Base-by-base conservation (phyloP, 2,329 filamentous ascomycete genomes). In the Phialemoniopsis sp. region DNA sequence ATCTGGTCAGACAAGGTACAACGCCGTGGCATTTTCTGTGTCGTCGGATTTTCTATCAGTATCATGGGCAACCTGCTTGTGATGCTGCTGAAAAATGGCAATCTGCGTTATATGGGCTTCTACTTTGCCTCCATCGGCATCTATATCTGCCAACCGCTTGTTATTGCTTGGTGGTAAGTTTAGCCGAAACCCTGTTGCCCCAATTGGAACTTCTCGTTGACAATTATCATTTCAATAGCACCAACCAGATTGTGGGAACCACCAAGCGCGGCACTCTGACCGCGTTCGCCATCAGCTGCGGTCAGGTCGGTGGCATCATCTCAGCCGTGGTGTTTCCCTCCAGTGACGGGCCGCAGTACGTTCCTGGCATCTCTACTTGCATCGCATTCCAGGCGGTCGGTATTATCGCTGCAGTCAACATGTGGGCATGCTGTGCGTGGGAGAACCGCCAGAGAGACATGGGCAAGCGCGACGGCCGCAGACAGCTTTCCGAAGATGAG, bases 261-360 rank as follows among this genome's bases (percentile, higher is more conserved):
- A 69, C 64, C n/a, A 73, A 72, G 47, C 61, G 63, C 39, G 64
- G 67, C 13, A 63, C 63, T 5, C 64, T 64, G 1, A 64, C 67
- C 36, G 68, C 65, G 1, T 62, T 70, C 48, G 67, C 70, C 39
- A 67, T 70, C n/a, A 59, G 56, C 2, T 58, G 68, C 31, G 68
- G 68, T 0, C 70, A 71, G 53, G n/a, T 59, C 18, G 58, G 51
- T 13, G 57, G 57, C 8, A 50, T 53, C 29, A 46, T 53, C 33
- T 43, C 45, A 6, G 40, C 43, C 2, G 14, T 46, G 3, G 40
- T 40, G 3, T 46, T 43, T 15, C 43, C 40, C 14, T 34, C 18
- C 14, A 41, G 31, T 14, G 21, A 37, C 26, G 28, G 21, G 14
- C 36, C 36, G 9, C 36, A 30, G 28, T 37, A 30, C 10, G 32